Conservation (phyloP, 768 basidiomycete genomes). For the Collybia nuda region DNA sequence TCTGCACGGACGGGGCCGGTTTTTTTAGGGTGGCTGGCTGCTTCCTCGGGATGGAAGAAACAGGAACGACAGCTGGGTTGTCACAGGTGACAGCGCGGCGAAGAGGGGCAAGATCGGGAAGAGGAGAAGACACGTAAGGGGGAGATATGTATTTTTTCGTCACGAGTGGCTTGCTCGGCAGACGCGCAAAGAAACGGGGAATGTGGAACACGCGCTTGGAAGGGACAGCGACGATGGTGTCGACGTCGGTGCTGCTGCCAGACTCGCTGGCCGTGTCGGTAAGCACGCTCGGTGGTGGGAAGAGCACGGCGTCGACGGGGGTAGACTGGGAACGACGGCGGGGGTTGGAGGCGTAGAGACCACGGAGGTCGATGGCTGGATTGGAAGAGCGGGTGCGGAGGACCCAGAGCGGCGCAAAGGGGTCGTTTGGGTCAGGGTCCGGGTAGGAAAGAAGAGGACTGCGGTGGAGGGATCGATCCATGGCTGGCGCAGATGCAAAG, state of each 20-base stretch:
- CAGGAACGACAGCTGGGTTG: too few relatives aligned
- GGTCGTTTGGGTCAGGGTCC: constrained; percentile 64
- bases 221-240: background rate
- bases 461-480: constrained; percentile 18
- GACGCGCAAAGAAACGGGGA: too few relatives aligned
- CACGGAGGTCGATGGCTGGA: constrained; percentile 28
- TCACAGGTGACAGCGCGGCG: background rate
- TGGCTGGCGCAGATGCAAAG: too few relatives aligned
- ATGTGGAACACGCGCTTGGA: too few relatives aligned
- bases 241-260: constrained; percentile 15
- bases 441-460: constrained; percentile 64
- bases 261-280: constrained; percentile 8
- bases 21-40: background rate
- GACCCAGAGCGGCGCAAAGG: constrained; percentile 68
- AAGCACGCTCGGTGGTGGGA: constrained; percentile 6
- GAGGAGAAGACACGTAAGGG: too few relatives aligned
- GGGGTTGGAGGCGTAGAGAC: constrained; percentile 5
- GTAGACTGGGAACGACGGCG: background rate
- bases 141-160: too few relatives aligned
- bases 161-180: too few relatives aligned
- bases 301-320: background rate
- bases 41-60: background rate
- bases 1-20: constrained; percentile 7
- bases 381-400: constrained; percentile 59
- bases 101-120: too few relatives aligned